Base-by-base conservation (phyloP, 306 rosid species). In the Castanopsis chinensis region DNA sequence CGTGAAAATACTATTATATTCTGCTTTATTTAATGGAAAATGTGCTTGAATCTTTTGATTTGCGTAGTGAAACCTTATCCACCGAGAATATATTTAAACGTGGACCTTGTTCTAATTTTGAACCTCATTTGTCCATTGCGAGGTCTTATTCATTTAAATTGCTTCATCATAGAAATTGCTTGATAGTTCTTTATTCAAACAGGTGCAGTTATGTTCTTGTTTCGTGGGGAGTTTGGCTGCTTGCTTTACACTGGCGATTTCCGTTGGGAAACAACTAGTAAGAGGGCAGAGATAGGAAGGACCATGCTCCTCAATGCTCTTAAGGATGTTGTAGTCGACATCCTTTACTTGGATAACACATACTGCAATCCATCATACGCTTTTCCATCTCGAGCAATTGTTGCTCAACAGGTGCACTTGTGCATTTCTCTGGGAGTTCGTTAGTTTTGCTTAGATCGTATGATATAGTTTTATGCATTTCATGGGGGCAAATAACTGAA, bases 191-290 rank as follows among this genome's bases (percentile, higher is more conserved):
- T 12, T 35, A 37, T 23, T 5, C 61, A 21, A 6, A 21, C 59
- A 91, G 97, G 92, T 69, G 91, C 97, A 3, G 76, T 88, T 51
- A 90, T 92, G 92, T 75, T 92, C 65, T 77, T 92, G 78, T 86
- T 90, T 32, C 94, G 92, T 45, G 94, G 94, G 25, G 90, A 90
- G 21, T 92, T 88, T 81, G 94, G 94, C 1, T 87, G 88, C 77
- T 79, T 85, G 83, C 85, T 92, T 51, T 82, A 84, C 43, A 90
- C 94, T 0, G 97, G 97, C 0, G 97, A 92, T 71, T 92, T 92
- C 65, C 91, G 97, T 1, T 90, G 94, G 97, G 97, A 92, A 67
- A 60, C 71, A 8, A 49, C 6, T 14, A 79, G 87, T 60, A 86
- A 85, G 45, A 88, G 83, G 84, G 89, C 89, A 7, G 69, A 15